Evolutionary conservation across 2,329 filamentous ascomycete genomes (phyloP), one percentile per base, ranked within the genome.

Genomic region (Cercospora zeae-maydis): DNA sequence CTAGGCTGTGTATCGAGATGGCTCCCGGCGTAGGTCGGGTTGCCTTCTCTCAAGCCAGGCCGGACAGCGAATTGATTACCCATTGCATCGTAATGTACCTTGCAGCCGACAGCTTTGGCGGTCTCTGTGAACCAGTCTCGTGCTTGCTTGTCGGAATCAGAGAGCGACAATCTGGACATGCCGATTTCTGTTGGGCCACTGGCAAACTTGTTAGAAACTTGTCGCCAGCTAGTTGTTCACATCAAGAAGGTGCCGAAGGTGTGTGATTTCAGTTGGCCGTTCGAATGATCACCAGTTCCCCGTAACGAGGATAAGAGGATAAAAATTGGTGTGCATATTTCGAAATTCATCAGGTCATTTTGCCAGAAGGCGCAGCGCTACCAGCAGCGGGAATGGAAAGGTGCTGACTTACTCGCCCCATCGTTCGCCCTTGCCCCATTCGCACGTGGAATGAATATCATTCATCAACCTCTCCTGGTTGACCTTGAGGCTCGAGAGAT

Each of bases 61-160:
- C 88, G 83, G 3, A 91, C 80, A 0, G 90, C 89, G 72, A 93
- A 95, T 64, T 89, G 89, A 68, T 93, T 95, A 19, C 90, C 90
- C 85, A 93, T 92, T 27, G 84, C 80, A 72, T 95, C 91, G 1
- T 91, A 76, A 0, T 83, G 87, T 7, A 90, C 81, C 2, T 81
- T 80, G 74, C 90, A 93, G 9, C 87, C 88, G 0, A 92, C 77
- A 0, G 77, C 78, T 69, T 84, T 77, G 1, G 85, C 86, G 0
- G 85, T 87, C 16, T 86, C 74, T 0, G 87, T 82, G 66, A 95
- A 92, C 90, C 90, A 95, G 73, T 90, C 85, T 39, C 91, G 84
- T 11, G 84, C 89, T 69, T 84, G 76, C 71, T 88, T 90, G 73
- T 93, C 91, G 1, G 85, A 79, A 69, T 92, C 86, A 1, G 87